These are phyloP conservation scores for Nicotiana noctiflora DNA, from an alignment of 257 asterid species.

Conservation along the genomic window DNA sequence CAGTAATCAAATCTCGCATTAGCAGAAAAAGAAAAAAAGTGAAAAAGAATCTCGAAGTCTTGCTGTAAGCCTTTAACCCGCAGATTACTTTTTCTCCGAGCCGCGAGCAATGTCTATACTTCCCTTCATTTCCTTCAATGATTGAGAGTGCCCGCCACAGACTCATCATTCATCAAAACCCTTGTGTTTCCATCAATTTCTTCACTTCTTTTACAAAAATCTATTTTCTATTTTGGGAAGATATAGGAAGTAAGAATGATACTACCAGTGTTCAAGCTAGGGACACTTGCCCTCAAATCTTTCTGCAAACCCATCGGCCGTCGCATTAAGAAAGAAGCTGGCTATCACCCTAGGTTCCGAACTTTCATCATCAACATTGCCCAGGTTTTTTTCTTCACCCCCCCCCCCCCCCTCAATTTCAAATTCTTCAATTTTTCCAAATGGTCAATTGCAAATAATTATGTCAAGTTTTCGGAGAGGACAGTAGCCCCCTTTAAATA, in stretches of 20 bases:
- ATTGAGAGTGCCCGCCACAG: background rate
- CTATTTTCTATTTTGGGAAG: background rate
- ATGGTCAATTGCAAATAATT: no score
- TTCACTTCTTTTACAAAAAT: background rate
- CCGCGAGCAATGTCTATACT: no score
- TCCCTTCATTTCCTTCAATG: background rate
- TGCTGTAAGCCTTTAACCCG: background rate
- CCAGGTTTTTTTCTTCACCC: slow-evolving; percentile 42
- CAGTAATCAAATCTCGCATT: background rate
- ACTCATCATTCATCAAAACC: background rate
- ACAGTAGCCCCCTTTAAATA: no score
- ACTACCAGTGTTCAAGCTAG: slow-evolving; percentile 70
- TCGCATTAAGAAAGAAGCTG: slow-evolving; percentile 74
- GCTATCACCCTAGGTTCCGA: slow-evolving; percentile 59
- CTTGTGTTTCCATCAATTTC: background rate
- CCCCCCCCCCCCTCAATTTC: no score
- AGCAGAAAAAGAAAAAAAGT: no score
- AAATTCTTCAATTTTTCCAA: no score
- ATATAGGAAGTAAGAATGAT: slow-evolving; percentile 30
- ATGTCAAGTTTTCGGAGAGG: no score
- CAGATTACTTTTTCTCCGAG: background rate
- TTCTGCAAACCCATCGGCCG: slow-evolving; percentile 76
- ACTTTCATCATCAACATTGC: slow-evolving; percentile 66
- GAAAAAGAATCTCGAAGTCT: background rate
- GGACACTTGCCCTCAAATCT: slow-evolving; percentile 69